These are phyloP conservation scores for Botrytis elliptica DNA, from an alignment of 2,329 filamentous ascomycete species.

Conservation along the genomic window DNA sequence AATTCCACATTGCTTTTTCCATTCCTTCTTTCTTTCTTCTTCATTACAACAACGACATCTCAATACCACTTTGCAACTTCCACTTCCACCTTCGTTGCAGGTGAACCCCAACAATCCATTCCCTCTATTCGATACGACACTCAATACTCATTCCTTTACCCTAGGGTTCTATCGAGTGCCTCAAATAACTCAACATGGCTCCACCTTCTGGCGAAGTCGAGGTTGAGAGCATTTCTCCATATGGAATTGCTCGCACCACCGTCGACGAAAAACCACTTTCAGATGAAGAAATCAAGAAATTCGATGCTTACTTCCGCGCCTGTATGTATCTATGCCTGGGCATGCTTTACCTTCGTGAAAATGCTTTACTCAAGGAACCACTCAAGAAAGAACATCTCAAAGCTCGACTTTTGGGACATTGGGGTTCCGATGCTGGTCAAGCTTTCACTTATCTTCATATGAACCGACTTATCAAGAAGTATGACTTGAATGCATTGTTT, in stretches of 20 bases:
- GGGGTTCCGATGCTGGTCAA: constrained; percentile 77
- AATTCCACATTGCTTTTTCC: background rate
- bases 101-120: background rate
- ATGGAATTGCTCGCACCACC: constrained; percentile 64
- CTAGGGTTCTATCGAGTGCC: background rate
- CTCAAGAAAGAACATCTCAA: constrained; percentile 69
- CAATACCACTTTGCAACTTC: background rate
- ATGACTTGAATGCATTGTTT: constrained; percentile 70
- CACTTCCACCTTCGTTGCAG: background rate
- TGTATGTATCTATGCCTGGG: constrained; percentile 73
- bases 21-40: background rate
- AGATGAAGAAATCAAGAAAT: constrained; percentile 64
- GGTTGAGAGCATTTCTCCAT: constrained; percentile 60
- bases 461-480: constrained; percentile 79
- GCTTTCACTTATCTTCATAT: constrained; percentile 81
- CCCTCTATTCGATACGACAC: background rate
- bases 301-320: constrained; percentile 71
- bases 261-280: constrained; percentile 61
- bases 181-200: constrained; percentile 27
- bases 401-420: constrained; percentile 71
- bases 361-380: constrained; percentile 69
- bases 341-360: constrained; percentile 77
- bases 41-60: background rate
- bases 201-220: constrained; percentile 39
- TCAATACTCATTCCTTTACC: background rate